A percentile compares a stretch with the other conserved stretches of the same genome.
phyloP scores from a whole-genome alignment of 1,139 yeast genomes.

The Candida gigantensis region DNA sequence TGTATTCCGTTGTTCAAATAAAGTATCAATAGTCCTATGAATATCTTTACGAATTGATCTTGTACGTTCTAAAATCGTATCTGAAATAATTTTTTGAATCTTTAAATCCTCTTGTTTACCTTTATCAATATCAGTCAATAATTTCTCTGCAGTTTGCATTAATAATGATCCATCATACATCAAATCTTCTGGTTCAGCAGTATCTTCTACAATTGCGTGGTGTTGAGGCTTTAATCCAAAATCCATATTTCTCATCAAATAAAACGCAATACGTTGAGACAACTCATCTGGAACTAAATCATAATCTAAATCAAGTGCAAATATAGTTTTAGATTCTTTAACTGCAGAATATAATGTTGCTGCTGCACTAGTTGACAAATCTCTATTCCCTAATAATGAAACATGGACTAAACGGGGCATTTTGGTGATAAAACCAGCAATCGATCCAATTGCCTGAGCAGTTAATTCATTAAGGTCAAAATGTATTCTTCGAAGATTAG shows the following conservation, averaged over 20 bases:
- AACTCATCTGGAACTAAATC: conserved; percentile 68
- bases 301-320: conserved; percentile 72
- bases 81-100: conserved; percentile 40
- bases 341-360: conserved; percentile 74
- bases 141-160: conserved; percentile 67
- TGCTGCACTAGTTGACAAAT: conserved; percentile 57
- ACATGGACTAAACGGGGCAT: conserved; percentile 74
- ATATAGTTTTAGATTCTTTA: conserved; percentile 61
- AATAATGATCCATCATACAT: conserved; percentile 52
- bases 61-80: conserved; percentile 46
- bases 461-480: conserved; percentile 72
- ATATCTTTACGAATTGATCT: conserved; percentile 42
- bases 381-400: conserved; percentile 66
- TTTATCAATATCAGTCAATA: conserved; percentile 45
- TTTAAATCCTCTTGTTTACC: conserved; percentile 37
- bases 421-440: conserved; percentile 70
- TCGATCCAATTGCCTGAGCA: conserved; percentile 61
- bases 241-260: conserved; percentile 84
- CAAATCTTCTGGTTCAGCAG: conserved; percentile 40
- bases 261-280: conserved; percentile 76
- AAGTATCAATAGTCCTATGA: conserved; percentile 42
- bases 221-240: conserved; percentile 47
- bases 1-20: conserved; percentile 37
- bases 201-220: conserved; percentile 5
- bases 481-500: conserved; percentile 69